Conservation (phyloP, 2,329 filamentous ascomycete species). For the Alternaria arbusti region DNA sequence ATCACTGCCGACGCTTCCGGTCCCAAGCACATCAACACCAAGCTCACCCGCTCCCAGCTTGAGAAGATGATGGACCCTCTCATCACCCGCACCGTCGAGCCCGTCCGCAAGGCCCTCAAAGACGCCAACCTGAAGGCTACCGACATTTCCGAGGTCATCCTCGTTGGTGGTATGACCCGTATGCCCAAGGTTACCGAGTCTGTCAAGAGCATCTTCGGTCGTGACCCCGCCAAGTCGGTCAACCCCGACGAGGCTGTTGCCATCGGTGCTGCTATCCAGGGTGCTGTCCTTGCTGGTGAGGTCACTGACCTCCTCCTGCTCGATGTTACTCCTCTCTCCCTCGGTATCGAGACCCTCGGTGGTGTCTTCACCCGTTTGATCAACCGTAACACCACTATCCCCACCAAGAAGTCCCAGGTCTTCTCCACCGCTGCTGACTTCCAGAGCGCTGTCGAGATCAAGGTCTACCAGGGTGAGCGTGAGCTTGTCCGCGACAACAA, state of each 20-base stretch:
- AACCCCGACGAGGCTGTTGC: slow-evolving; percentile 99
- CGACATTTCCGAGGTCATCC: slow-evolving; percentile 96
- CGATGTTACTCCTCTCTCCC: slow-evolving; percentile 93
- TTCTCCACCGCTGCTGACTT: slow-evolving; percentile 98
- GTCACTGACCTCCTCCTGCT: slow-evolving; percentile 95
- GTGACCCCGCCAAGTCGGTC: slow-evolving; percentile 95
- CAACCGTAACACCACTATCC: slow-evolving; percentile 99
- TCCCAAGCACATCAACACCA: slow-evolving; percentile 97
- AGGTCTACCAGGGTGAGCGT: slow-evolving; percentile 99
- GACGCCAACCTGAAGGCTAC: slow-evolving; percentile 89
- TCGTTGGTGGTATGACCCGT: slow-evolving; percentile 98
- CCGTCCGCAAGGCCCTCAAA: slow-evolving; percentile 95
- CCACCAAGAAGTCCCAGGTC: slow-evolving; percentile 98
- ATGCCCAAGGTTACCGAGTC: slow-evolving; percentile 98
- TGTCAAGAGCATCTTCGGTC: slow-evolving; percentile 95
- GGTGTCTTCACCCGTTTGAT: slow-evolving; percentile 98
- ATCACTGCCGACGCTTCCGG: slow-evolving; percentile 95
- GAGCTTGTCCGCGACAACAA: slow-evolving; percentile 99
- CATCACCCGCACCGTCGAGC: slow-evolving; percentile 84
- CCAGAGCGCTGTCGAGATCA: slow-evolving; percentile 99
- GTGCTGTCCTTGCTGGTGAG: slow-evolving; percentile 94
- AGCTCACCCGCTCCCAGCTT: slow-evolving; percentile 90
- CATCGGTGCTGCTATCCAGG: slow-evolving; percentile 96
- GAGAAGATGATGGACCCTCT: slow-evolving; percentile 92
- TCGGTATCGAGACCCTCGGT: slow-evolving; percentile 97